phyloP scores from a whole-genome alignment of 805 yeast genomes.

The Kluyveromyces starmeri region DNA sequence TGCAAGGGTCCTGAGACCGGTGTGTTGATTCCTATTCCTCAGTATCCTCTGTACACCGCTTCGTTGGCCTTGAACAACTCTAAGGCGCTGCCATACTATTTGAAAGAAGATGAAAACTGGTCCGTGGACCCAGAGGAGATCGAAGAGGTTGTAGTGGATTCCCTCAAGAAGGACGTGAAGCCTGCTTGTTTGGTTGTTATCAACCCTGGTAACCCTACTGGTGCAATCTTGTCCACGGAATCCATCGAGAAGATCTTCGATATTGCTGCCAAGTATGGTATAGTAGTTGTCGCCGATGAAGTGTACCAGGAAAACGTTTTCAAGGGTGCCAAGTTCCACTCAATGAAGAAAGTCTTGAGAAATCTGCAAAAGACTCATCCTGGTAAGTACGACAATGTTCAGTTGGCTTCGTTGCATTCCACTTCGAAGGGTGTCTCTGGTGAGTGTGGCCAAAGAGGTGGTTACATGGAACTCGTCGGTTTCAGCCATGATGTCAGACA shows the following conservation, averaged over 20 bases:
- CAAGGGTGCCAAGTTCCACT: constrained; percentile 61
- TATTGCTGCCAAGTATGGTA: constrained; percentile 75
- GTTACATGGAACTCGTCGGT: constrained; percentile 91
- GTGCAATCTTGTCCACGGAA: constrained; percentile 59
- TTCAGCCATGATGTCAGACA: constrained; percentile 61
- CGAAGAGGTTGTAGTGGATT: constrained; percentile 41
- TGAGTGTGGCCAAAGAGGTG: constrained; percentile 99
- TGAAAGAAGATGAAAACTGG: constrained; percentile 80
- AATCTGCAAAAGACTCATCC: constrained; percentile 48
- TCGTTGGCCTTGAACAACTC: constrained; percentile 77
- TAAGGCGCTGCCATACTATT: constrained; percentile 74
- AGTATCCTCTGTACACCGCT: constrained; percentile 97
- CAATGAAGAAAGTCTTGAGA: constrained; percentile 73
- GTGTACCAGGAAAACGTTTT: constrained; percentile 93
- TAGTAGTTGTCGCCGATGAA: constrained; percentile 92
- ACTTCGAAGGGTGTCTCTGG: constrained; percentile 96
- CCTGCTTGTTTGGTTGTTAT: constrained; percentile 83
- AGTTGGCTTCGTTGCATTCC: constrained; percentile 91
- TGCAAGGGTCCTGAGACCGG: constrained; percentile 64
- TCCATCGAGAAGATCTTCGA: constrained; percentile 64
- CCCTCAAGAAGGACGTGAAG: constrained; percentile 42
- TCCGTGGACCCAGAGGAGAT: constrained; percentile 65
- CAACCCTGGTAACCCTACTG: constrained; percentile 99
- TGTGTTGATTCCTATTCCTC: constrained; percentile 92
- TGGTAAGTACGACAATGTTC: constrained; percentile 59